phyloP scores from a whole-genome alignment of 257 asterid species.

The Coffea eugenioides region DNA sequence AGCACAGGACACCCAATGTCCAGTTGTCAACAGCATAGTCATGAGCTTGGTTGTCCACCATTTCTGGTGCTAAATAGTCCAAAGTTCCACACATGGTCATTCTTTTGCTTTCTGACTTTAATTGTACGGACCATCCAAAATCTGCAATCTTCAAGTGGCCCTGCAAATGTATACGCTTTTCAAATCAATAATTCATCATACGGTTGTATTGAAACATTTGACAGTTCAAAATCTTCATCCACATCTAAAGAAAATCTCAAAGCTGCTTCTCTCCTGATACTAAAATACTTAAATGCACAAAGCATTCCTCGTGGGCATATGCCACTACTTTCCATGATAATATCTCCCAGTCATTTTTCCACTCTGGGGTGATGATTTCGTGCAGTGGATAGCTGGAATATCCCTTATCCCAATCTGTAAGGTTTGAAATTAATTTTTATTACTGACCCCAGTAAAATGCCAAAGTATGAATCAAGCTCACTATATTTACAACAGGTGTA shows the following conservation, averaged over 20 bases:
- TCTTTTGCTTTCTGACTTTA: constrained; percentile 63
- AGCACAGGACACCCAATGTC: constrained; percentile 89
- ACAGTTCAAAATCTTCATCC: neutral
- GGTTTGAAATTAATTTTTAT: neutral
- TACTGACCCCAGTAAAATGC: neutral
- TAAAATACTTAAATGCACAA: neutral
- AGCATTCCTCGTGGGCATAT: neutral
- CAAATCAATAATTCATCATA: neutral
- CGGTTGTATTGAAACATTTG: neutral
- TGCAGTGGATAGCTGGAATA: neutral
- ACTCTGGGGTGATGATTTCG: neutral
- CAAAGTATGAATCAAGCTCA: neutral
- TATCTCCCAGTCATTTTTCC: neutral
- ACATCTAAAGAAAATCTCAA: neutral
- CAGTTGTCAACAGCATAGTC: constrained; percentile 91
- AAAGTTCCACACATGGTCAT: constrained; percentile 93
- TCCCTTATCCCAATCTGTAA: too few species aligned
- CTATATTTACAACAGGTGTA: neutral
- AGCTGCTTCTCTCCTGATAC: neutral
- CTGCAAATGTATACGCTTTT: constrained; percentile 35
- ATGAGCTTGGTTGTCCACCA: constrained; percentile 92
- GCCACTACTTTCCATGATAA: neutral
- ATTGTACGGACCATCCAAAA: constrained; percentile 93
- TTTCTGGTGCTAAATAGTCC: constrained; percentile 96
- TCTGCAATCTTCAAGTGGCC: constrained; percentile 92